These are phyloP conservation scores for Russula foetens DNA, from an alignment of 768 basidiomycete genomes.

Conservation along the genomic window DNA sequence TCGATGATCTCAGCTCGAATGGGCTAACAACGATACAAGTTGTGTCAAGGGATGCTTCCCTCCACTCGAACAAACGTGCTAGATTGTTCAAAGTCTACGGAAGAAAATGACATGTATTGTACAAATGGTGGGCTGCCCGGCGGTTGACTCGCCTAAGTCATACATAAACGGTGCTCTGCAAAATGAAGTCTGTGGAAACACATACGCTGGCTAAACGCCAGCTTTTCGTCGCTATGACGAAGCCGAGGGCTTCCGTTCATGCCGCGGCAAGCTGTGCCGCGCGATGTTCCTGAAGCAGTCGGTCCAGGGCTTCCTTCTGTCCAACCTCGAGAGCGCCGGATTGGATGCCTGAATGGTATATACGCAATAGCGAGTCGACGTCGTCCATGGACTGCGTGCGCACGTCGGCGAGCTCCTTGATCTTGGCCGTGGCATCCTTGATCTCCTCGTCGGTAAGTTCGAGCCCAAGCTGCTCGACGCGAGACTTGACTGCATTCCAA, in stretches of 20 bases:
- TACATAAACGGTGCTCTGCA: not conserved
- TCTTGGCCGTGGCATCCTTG: conserved; percentile 98
- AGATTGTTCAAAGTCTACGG: not conserved
- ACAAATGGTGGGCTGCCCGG: not conserved
- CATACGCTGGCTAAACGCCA: conserved; percentile 3
- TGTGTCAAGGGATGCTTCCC: not conserved
- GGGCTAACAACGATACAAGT: not conserved
- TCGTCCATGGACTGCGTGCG: conserved; percentile 99
- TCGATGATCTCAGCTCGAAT: not conserved
- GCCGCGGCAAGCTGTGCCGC: conserved; percentile 23
- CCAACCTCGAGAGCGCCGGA: conserved; percentile 89
- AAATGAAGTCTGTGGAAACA: not conserved
- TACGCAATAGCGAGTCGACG: conserved; percentile 91
- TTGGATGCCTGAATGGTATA: conserved; percentile 92
- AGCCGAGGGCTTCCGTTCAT: not conserved
- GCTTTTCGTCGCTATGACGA: not conserved
- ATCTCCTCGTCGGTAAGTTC: conserved; percentile 87
- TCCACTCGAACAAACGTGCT: not conserved
- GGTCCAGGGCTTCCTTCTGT: conserved; percentile 87
- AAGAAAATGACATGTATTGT: not conserved
- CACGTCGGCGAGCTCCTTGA: conserved; percentile 98
- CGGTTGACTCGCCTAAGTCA: not conserved
- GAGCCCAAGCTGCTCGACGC: conserved; percentile 94
- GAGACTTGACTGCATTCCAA: conserved; percentile 99
- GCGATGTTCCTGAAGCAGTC: conserved; percentile 74